A percentile compares a stretch with the other conserved stretches of the same genome.
phyloP scores from a whole-genome alignment of 768 basidiomycete genomes.

The Pisolithus orientalis region DNA sequence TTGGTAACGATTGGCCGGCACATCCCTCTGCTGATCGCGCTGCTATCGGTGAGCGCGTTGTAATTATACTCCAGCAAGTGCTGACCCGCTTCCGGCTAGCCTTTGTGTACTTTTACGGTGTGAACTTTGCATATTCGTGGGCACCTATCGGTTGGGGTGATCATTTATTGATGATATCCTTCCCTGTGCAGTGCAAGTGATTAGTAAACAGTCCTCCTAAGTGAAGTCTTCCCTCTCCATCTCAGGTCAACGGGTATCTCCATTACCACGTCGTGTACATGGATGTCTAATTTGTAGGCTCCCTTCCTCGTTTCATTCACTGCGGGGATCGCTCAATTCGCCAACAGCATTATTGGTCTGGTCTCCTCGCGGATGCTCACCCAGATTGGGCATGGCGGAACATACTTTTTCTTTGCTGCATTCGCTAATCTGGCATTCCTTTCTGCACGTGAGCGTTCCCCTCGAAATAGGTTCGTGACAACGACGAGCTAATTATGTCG shows the following conservation, averaged over 20 bases:
- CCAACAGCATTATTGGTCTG: slow-evolving; percentile 21
- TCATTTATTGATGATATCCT: not conserved
- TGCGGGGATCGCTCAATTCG: not conserved
- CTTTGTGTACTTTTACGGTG: slow-evolving; percentile 34
- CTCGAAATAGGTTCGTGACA: not conserved
- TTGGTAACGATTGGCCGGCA: slow-evolving; percentile 22
- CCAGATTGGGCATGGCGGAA: slow-evolving; percentile 14
- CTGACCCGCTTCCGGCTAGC: slow-evolving; percentile 15
- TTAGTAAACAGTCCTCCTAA: slow-evolving; percentile 30
- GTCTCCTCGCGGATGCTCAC: slow-evolving; percentile 23
- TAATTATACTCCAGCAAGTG: slow-evolving; percentile 9
- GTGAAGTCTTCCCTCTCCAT: slow-evolving; percentile 37
- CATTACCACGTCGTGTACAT: slow-evolving; percentile 35
- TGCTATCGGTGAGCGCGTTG: slow-evolving; percentile 23
- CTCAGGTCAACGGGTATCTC: slow-evolving; percentile 36
- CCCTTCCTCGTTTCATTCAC: not conserved
- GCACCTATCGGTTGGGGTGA: slow-evolving; percentile 25
- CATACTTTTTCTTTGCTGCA: slow-evolving; percentile 24
- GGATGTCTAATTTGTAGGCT: slow-evolving; percentile 34
- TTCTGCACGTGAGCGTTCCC: slow-evolving; percentile 17
- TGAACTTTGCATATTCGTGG: slow-evolving; percentile 31
- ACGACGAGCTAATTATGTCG: not conserved
- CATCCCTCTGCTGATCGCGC: slow-evolving; percentile 20
- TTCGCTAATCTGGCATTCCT: slow-evolving; percentile 21
- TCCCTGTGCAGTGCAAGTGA: slow-evolving; percentile 4